Percentiles rank a stretch among this genome's conserved stretches.
phyloP scores from a whole-genome alignment of 2,329 filamentous ascomycete species.

The Colletotrichum siamense region DNA sequence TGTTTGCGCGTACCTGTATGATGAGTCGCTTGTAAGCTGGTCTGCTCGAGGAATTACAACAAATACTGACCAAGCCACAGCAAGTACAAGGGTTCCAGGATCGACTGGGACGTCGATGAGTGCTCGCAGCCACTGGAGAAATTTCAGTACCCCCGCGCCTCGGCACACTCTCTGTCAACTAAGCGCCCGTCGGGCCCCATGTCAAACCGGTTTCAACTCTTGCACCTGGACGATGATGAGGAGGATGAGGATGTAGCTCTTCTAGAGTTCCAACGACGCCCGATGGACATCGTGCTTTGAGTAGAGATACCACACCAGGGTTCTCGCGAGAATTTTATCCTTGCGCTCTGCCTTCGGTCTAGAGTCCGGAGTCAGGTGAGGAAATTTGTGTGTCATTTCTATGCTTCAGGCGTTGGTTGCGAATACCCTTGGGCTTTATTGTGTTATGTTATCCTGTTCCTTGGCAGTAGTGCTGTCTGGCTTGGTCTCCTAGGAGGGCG shows the following conservation, averaged over 20 bases:
- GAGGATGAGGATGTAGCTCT: constrained; percentile 30
- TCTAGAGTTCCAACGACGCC: constrained; percentile 2
- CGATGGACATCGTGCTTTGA: constrained; percentile 24
- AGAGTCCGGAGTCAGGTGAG: background rate
- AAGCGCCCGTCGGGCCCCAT: constrained; percentile 42
- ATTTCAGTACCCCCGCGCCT: constrained; percentile 29
- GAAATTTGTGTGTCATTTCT: background rate
- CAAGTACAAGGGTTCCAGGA: constrained; percentile 72
- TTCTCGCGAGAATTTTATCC: background rate
- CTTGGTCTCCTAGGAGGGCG: background rate
- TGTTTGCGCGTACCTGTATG: constrained; percentile 81
- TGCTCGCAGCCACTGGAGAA: constrained; percentile 65
- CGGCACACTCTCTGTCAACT: constrained; percentile 29
- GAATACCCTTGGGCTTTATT: background rate
- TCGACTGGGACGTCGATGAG: constrained; percentile 76
- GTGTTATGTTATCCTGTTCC: background rate
- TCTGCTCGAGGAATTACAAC: background rate
- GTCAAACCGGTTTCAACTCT: constrained; percentile 67
- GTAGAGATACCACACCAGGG: background rate
- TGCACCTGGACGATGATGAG: constrained; percentile 55
- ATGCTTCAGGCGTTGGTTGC: background rate
- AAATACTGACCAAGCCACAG: constrained; percentile 44
- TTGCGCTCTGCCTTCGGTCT: background rate
- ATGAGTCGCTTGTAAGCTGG: constrained; percentile 60
- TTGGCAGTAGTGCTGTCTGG: background rate